These are phyloP conservation scores for Endocalyx cinctus DNA, from an alignment of 2,329 filamentous ascomycete species.

Conservation along the genomic window DNA sequence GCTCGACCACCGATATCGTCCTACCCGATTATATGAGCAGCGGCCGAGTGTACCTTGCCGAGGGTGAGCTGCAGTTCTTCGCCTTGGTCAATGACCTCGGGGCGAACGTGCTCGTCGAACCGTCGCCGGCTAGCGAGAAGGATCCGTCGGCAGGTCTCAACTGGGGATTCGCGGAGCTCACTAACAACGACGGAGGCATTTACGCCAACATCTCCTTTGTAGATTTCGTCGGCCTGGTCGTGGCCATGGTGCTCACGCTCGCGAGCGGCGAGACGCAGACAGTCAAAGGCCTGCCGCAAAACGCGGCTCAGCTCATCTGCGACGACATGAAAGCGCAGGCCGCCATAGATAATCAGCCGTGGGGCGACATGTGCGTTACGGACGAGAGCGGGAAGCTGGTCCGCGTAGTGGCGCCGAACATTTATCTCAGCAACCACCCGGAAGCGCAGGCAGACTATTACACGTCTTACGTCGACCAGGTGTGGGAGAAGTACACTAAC, in stretches of 20 bases:
- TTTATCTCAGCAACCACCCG: slow-evolving; percentile 32
- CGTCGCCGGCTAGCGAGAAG: slow-evolving; percentile 37
- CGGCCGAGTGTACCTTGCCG: slow-evolving; percentile 38
- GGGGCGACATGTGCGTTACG: slow-evolving; percentile 41
- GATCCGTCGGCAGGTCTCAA: slow-evolving; percentile 40
- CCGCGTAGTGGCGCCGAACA: slow-evolving; percentile 41
- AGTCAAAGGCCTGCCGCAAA: slow-evolving; percentile 34
- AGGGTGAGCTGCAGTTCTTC: slow-evolving; percentile 36
- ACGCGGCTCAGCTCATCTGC: slow-evolving; percentile 36
- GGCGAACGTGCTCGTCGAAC: slow-evolving; percentile 38
- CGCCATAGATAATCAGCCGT: slow-evolving; percentile 33
- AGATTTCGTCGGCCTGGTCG: slow-evolving; percentile 45
- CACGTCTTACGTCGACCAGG: slow-evolving; percentile 39
- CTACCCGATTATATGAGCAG: slow-evolving; percentile 36
- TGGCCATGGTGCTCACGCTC: slow-evolving; percentile 43
- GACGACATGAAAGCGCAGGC: slow-evolving; percentile 33
- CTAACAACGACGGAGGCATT: slow-evolving; percentile 35
- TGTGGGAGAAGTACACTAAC: slow-evolving; percentile 39
- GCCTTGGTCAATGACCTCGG: slow-evolving; percentile 26
- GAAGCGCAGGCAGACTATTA: slow-evolving; percentile 38
- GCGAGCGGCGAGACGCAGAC: slow-evolving; percentile 31
- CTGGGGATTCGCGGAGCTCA: slow-evolving; percentile 49
- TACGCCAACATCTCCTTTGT: slow-evolving; percentile 48
- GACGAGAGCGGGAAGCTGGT: slow-evolving; percentile 31
- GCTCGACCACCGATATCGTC: slow-evolving; percentile 32